A percentile compares a stretch with the other conserved stretches of the same genome.
Conservation (phyloP, 805 yeast genomes). For the Grigorovia yakushimaensis region DNA sequence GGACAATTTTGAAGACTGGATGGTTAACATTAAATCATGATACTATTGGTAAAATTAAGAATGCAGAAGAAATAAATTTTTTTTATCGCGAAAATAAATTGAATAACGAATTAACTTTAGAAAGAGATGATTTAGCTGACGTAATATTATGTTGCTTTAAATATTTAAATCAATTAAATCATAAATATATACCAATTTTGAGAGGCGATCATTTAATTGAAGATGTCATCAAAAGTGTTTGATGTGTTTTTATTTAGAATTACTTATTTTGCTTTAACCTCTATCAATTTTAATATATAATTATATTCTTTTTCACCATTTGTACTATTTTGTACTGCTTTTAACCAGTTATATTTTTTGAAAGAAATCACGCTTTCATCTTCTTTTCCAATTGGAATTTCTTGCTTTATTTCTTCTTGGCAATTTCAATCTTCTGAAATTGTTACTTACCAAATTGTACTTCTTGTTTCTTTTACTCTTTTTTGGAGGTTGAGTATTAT, state of each 20-base stretch:
- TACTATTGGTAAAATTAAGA: constrained; percentile 33
- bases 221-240: constrained; percentile 7
- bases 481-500: constrained; percentile 6
- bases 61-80: constrained; percentile 5
- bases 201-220: constrained; percentile 32
- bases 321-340: too few relatives aligned
- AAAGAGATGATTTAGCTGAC: constrained; percentile 48
- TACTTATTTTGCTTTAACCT: too few relatives aligned
- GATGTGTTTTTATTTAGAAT: background rate
- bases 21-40: constrained; percentile 18
- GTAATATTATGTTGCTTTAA: constrained; percentile 33
- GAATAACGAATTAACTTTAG: constrained; percentile 20
- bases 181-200: constrained; percentile 29
- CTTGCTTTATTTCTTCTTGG: constrained; percentile 34
- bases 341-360: too few relatives aligned
- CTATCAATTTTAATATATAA: too few relatives aligned
- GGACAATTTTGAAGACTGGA: constrained; percentile 50
- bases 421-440: constrained; percentile 45
- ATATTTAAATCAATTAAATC: constrained; percentile 27
- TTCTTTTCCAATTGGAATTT: constrained; percentile 32
- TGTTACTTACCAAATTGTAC: constrained; percentile 33
- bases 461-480: constrained; percentile 18
- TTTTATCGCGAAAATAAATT: constrained; percentile 5
- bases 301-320: background rate
- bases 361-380: too few relatives aligned